Base-by-base conservation (phyloP, 345 rosid species). In the Streptanthus diversifolius region DNA sequence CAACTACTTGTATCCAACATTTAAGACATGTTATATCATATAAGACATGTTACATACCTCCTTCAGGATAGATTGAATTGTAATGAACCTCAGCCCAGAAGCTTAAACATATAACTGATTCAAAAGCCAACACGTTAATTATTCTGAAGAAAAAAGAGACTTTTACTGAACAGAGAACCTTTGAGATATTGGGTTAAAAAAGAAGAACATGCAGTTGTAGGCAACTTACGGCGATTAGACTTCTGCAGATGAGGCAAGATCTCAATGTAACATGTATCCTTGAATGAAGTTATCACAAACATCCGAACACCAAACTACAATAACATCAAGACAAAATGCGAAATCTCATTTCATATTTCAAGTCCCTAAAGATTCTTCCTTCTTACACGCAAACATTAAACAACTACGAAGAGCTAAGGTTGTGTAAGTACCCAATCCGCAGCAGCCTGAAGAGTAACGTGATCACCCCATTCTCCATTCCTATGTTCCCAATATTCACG, bases 81-180 rank as follows among this genome's bases (percentile, higher is more conserved):
- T 95, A 91, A 79, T 95, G 97, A 78, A 95, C 99, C 77, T 90
- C 97, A 3, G 95, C 97, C 99, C 97, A 95, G 72, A 95, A 95
- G 80, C 96, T 95, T 82, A 87, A 78, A 84, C 78, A 91, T 68
- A 95, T 85, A 68, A 90, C 99, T 89, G 90, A 59, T 37, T 55
- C 65, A 72, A 15, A 61, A 71, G 29, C 32, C 51, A 45, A 33
- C 45, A 63, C 39, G 53, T 24, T 3, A 8, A 30, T 44, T 9
- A 29, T 22, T 30, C 8, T 12, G 1, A 35, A 35, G 7, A 24
- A 25, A 35, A n/a, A 6, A 14, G 2, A 0, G 3, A 55, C 8
- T 22, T 29, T 57, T n/a, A 10, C 17, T 29, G 4, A 15, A 14
- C 9, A 57, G 3, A 8, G 3, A 15, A 8, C 14, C 17, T 18